Evolutionary conservation across 768 basidiomycete genomes (phyloP).

Genomic region (Hygrophoropsis aurantiaca): DNA sequence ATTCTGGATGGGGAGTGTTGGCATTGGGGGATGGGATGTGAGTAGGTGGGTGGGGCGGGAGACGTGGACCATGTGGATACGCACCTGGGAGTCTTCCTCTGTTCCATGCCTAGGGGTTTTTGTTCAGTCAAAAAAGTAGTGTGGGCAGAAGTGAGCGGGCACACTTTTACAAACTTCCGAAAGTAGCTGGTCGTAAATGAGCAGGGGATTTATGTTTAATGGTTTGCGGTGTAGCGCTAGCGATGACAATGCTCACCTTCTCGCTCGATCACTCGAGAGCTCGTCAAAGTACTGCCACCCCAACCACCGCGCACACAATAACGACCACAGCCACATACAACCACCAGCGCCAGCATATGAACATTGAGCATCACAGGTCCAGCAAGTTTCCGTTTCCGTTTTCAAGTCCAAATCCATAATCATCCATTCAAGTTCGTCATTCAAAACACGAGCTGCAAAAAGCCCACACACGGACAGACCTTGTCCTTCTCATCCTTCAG

Average conservation of each 20-base stretch:
- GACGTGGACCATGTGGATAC: constrained; percentile 18
- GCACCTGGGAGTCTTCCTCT: constrained; percentile 68
- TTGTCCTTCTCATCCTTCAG: constrained; percentile 70
- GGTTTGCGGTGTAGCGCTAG: constrained; percentile 29
- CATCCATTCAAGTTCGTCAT: no score
- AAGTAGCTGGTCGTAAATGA: constrained; percentile 87
- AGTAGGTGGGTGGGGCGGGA: background rate
- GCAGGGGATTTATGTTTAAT: constrained; percentile 23
- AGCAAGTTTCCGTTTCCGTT: background rate
- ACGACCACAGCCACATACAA: no score
- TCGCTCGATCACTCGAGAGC: constrained; percentile 76
- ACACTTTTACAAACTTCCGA: constrained; percentile 85
- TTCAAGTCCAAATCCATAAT: background rate
- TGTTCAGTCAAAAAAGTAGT: constrained; percentile 2
- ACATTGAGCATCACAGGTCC: no score
- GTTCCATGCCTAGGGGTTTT: constrained; percentile 68
- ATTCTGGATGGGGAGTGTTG: constrained; percentile 34
- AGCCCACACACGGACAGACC: constrained; percentile 39
- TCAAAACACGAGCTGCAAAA: background rate
- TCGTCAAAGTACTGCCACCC: constrained; percentile 77
- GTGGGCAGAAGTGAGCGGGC: constrained; percentile 8
- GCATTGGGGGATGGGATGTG: background rate
- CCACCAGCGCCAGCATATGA: no score
- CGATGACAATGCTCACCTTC: constrained; percentile 49
- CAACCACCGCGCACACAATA: background rate